phyloP scores from a whole-genome alignment of 2,329 filamentous ascomycete species.

The Fusarium brevicatenulatum region DNA sequence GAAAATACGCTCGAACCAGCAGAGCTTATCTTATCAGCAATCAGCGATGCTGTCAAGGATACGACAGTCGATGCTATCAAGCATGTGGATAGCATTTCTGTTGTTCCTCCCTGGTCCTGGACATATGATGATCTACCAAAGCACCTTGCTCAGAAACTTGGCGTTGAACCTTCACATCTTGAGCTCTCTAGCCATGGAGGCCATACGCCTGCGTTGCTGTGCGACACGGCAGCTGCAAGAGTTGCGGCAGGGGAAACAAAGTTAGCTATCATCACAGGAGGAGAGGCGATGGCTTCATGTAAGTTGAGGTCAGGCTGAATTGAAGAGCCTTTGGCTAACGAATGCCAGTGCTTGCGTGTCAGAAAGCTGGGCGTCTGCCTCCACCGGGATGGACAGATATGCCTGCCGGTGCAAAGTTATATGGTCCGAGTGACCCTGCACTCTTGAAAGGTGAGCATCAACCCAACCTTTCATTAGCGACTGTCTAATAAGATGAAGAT shows the following conservation, averaged over 20 bases:
- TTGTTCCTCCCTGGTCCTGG: constrained; percentile 74
- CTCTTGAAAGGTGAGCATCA: constrained; percentile 41
- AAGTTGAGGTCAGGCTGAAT: not conserved
- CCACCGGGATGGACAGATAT: constrained; percentile 69
- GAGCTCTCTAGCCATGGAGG: constrained; percentile 69
- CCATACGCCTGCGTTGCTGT: constrained; percentile 68
- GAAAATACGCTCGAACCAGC: constrained; percentile 67
- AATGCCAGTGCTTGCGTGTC: constrained; percentile 48
- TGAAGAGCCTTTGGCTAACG: not conserved
- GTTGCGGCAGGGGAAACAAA: constrained; percentile 64
- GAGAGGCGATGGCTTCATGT: constrained; percentile 72
- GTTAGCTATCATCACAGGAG: constrained; percentile 69
- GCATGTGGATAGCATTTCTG: constrained; percentile 64
- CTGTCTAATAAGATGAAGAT: constrained; percentile 50
- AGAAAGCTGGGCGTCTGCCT: constrained; percentile 50
- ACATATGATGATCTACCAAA: constrained; percentile 68
- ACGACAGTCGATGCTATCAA: constrained; percentile 36
- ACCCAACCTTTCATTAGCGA: accelerated
- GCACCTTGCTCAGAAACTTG: constrained; percentile 61
- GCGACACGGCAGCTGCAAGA: constrained; percentile 71
- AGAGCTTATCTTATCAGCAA: constrained; percentile 66
- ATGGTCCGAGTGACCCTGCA: constrained; percentile 57
- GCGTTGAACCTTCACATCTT: constrained; percentile 58
- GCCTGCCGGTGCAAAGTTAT: constrained; percentile 57
- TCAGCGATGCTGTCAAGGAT: constrained; percentile 62